These are phyloP conservation scores for Iberis pinnata DNA, from an alignment of 345 rosid species.

Conservation along the genomic window DNA sequence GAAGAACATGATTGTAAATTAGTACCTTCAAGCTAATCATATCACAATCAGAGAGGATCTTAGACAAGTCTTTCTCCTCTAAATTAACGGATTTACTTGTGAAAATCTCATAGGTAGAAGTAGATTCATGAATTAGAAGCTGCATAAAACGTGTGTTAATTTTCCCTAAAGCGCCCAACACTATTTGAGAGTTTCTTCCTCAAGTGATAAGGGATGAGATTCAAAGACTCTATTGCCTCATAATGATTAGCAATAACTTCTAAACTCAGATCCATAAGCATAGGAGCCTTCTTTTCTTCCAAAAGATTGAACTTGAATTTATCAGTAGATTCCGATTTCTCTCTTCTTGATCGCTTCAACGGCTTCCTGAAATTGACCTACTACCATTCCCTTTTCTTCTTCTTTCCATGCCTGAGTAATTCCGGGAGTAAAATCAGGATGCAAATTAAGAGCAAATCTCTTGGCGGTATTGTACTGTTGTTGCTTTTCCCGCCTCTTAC, in stretches of 20 bases:
- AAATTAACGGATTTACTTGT: slow-evolving; percentile 27
- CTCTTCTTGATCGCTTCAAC: too few species aligned
- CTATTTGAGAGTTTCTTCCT: slow-evolving; percentile 31
- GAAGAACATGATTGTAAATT: too few species aligned
- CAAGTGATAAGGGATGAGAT: slow-evolving; percentile 36
- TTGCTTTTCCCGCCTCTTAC: neutral
- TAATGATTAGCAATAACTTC: slow-evolving; percentile 32
- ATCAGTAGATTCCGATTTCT: too few species aligned
- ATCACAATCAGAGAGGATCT: slow-evolving; percentile 31
- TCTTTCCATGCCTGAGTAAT: too few species aligned
- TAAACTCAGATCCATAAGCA: slow-evolving; percentile 31
- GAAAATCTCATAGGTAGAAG: slow-evolving; percentile 32
- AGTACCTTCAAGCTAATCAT: slow-evolving; percentile 30
- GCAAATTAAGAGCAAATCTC: neutral
- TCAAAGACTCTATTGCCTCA: slow-evolving; percentile 33
- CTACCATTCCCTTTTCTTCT: neutral
- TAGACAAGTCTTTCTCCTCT: slow-evolving; percentile 30
- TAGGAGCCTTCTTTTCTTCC: slow-evolving; percentile 21
- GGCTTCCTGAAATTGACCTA: slow-evolving; percentile 29
- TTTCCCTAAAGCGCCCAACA: slow-evolving; percentile 24
- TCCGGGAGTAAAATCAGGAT: neutral
- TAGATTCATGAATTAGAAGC: slow-evolving; percentile 38
- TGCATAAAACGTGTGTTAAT: slow-evolving; percentile 29
- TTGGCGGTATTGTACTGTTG: neutral
- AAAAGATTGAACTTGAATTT: too few species aligned